Percentiles rank a stretch among this genome's conserved stretches.
Evolutionary conservation across 768 basidiomycete genomes (phyloP).

Genomic region (Postia placenta): DNA sequence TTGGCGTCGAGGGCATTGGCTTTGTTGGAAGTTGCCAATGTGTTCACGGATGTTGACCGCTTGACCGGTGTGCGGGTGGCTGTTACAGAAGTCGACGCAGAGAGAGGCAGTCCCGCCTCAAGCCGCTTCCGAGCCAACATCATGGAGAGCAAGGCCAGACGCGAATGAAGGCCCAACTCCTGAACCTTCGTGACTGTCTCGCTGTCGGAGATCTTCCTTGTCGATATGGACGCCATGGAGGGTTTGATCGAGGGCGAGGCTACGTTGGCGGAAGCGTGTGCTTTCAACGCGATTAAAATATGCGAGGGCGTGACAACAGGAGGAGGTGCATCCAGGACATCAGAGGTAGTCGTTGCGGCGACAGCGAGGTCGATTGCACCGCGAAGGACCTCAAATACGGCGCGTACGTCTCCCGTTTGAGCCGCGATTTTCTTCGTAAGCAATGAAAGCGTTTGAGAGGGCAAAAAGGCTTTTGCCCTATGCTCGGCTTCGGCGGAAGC

Average conservation of each 20-base stretch:
- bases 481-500: slow-evolving; percentile 6
- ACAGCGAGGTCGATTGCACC: slow-evolving; percentile 69
- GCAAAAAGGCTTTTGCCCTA: slow-evolving; percentile 48
- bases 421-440: slow-evolving; percentile 78
- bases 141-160: slow-evolving; percentile 59
- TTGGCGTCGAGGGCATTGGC: slow-evolving; percentile 45
- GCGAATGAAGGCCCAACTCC: slow-evolving; percentile 67
- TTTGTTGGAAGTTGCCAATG: slow-evolving; percentile 14
- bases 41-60: slow-evolving; percentile 35
- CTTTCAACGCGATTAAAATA: slow-evolving; percentile 70
- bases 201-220: slow-evolving; percentile 27
- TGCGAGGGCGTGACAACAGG: slow-evolving; percentile 56
- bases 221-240: slow-evolving; percentile 31
- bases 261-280: slow-evolving; percentile 28
- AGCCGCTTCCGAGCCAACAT: slow-evolving; percentile 60
- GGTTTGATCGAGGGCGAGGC: slow-evolving; percentile 18
- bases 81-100: slow-evolving; percentile 21
- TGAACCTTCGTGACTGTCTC: slow-evolving; percentile 64
- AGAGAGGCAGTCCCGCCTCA: slow-evolving; percentile 50
- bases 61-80: slow-evolving; percentile 42
- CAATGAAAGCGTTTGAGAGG: slow-evolving; percentile 56
- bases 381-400: slow-evolving; percentile 73
- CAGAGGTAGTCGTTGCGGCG: slow-evolving; percentile 14
- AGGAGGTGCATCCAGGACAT: slow-evolving; percentile 22
- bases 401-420: slow-evolving; percentile 78